phyloP scores from a whole-genome alignment of 371 early-diverging fungal species.

The Paramicrosporidium saccamoebae region DNA sequence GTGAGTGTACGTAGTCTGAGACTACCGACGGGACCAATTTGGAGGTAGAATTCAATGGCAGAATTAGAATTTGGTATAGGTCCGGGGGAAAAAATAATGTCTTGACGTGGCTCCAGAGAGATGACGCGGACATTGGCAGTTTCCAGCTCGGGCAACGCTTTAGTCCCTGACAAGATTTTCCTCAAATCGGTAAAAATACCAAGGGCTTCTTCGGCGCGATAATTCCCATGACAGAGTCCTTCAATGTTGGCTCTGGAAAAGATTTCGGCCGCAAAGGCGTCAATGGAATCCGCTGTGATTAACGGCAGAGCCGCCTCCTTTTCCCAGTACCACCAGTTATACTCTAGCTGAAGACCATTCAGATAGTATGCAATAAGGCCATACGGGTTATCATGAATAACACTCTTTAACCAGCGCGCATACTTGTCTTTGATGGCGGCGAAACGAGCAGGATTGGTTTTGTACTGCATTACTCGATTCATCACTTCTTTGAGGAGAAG shows the following conservation, averaged over 20 bases:
- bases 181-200: conserved; percentile 6
- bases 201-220: conserved; percentile 19
- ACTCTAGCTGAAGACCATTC: conserved; percentile 30
- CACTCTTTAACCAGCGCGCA: conserved; percentile 3
- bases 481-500: conserved; percentile 28
- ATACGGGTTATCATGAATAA: conserved; percentile 4
- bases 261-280: conserved; percentile 24
- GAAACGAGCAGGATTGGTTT: conserved; percentile 27
- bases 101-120: conserved; percentile 3
- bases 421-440: conserved; percentile 24
- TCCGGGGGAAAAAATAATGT: too few relatives aligned
- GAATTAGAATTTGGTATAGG: conserved; percentile 66
- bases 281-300: conserved; percentile 28
- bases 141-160: background rate
- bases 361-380: conserved; percentile 36
- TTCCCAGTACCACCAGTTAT: conserved; percentile 43
- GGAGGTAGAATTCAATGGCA: conserved; percentile 46
- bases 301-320: conserved; percentile 19
- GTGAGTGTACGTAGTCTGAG: conserved; percentile 15
- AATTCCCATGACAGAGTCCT: conserved; percentile 51
- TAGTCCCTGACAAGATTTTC: too few relatives aligned
- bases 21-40: conserved; percentile 2
- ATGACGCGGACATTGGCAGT: too few relatives aligned
- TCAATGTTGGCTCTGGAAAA: conserved; percentile 28
- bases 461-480: conserved; percentile 18